Evolutionary conservation across 345 rosid genomes (phyloP), one percentile per base, ranked within the genome.

Genomic region (Erodium maritimum): DNA sequence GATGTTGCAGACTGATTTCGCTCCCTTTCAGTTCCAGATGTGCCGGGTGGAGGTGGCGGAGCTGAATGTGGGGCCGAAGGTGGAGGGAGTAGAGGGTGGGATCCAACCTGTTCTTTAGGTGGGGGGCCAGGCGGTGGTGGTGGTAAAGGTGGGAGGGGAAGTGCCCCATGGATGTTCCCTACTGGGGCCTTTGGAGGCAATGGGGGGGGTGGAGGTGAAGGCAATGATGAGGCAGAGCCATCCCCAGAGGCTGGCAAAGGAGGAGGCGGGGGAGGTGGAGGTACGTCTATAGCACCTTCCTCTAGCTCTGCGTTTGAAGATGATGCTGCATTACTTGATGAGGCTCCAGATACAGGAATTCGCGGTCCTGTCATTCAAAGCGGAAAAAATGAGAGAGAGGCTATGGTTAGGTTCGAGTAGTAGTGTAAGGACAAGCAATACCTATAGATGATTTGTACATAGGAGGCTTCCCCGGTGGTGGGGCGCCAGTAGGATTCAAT

Each of bases 401-500:
- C 37, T 29, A 29, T 6, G 37, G 9, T 29, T 11, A 29, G 37
- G 5, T 29, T 3, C 4, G 63, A 52, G 55, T 6, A 55, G 56
- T 23, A 63, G 33, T 45, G 52, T 20, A 62, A 21, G 16, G 19
- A 17, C 13, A 51, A 69, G 71, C 67, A 60, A 66, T 53, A 82
- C 93, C 98, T 77, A 91, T 84, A 5, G 94, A 83, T 56, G 99
- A 87, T 60, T 85, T 79, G 64, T 87, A 93, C 96, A 87, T 85
- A 5, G 95, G 99, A 59, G 94, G 96, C 70, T 93, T 93, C 73
- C 99, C 99, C 42, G 99, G 99, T 33, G 97, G 99, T 46, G 99
- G 97, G 45, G 97, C 96, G 19, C 99, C 99, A 16, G 94, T 85
- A 1, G 99, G 99, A 79, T 93, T 93, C 70, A 93, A 73, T 2